A percentile compares a stretch with the other conserved stretches of the same genome.
Conservation (phyloP, 2,329 filamentous ascomycete species). For the Exophiala oligosperma region DNA sequence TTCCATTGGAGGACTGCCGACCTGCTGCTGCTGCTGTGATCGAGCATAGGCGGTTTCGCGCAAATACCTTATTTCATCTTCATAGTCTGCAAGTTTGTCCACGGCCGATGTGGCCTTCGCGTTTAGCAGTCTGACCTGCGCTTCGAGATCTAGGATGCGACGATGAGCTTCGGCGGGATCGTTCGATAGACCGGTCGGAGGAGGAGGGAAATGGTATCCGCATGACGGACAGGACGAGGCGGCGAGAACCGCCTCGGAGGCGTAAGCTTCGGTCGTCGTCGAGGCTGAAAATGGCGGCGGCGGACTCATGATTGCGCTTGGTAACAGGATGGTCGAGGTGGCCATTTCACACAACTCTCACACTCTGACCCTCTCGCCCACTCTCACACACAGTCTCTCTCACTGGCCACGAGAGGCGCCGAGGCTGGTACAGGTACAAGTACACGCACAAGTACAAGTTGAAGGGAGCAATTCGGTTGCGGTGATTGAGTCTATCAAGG, state of each 20-base stretch:
- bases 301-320: constrained; percentile 14
- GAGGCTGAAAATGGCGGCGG: background rate
- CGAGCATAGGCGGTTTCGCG: constrained; percentile 28
- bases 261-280: constrained; percentile 5
- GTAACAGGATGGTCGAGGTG: constrained; percentile 11
- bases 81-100: constrained; percentile 61
- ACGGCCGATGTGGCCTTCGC: constrained; percentile 54
- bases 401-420: too few relatives aligned
- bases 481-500: background rate
- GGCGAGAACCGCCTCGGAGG: constrained; percentile 2
- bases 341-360: constrained; percentile 6
- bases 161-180: constrained; percentile 37
- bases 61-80: constrained; percentile 60
- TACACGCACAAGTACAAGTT: background rate
- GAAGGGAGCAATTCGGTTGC: background rate
- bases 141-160: constrained; percentile 54
- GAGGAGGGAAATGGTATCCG: constrained; percentile 36
- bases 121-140: constrained; percentile 54
- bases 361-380: background rate
- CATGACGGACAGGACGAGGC: constrained; percentile 39
- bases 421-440: background rate
- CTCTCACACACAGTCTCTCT: too few relatives aligned
- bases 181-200: constrained; percentile 27
- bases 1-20: constrained; percentile 9
- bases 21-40: constrained; percentile 21